Base-by-base conservation (phyloP, 495 filamentous ascomycete genomes). In the Amorphotheca resinae region DNA sequence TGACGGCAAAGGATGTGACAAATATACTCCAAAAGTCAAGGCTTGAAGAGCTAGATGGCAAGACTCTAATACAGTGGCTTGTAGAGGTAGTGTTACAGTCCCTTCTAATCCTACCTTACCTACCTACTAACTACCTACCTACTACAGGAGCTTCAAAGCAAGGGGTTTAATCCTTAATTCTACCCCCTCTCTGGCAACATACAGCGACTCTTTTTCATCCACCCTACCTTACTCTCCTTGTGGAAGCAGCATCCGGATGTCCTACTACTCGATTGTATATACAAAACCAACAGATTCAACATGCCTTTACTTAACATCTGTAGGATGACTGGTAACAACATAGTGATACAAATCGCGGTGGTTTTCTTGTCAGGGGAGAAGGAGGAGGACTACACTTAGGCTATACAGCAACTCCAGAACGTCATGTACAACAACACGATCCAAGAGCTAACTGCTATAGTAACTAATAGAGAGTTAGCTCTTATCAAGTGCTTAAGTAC, bases 221-320 rank as follows among this genome's bases (percentile, higher is more conserved):
- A 39, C 22, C 15, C 37, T 7, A 26, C 15, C 6, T 3, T 21
- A 2, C 3, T 39, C 25, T 22, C 12, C 9, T 11, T 39, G 7
- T 28, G 6, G 9, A 39, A 39, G 22, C 22, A 39, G 22, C 15
- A 39, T 28, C 22, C 22, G 23, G 32, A 53, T 37, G 41, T 53
- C 34, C 16, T 53, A 17, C 35, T 53, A 20, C 37, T 41, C 22
- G 41, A 53, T 33, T 42, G 37, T 35, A 53, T 36, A 2, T 50
- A 53, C 26, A 50, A 53, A 38, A 46, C 47, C 2, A 53, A 53
- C 21, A 25, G 42, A 21, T 50, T 50, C 22, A 53, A 53, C 17
- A 45, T 53, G 50, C 42, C 36, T 8, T 18, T 53, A 14, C 33
- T 50, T 7, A 50, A 46, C 23, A 42, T 53, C 21, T 36, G 41